Evolutionary conservation across 805 yeast species (phyloP), one percentile per base, ranked within the genome.

Genomic region (Kazachstania taianensis): DNA sequence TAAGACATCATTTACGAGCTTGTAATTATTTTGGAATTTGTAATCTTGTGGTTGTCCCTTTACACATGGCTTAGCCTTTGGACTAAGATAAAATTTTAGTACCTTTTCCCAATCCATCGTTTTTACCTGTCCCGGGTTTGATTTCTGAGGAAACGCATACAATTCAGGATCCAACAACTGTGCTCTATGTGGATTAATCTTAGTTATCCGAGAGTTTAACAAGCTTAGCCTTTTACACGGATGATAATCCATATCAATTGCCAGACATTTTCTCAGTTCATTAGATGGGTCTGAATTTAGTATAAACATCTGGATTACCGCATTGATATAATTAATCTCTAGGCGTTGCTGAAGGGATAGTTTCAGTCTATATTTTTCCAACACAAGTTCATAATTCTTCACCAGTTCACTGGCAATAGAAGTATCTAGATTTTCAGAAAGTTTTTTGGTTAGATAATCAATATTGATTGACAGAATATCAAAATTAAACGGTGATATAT

Each of bases 241-340:
- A 19, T 61, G 60, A 44, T 69, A 70, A 42, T 84, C 96, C 56
- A 84, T 81, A 55, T 89, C 89, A 30, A 74, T 68, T 37, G 81
- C 75, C 33, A 89, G 61, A 53, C 96, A 86, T 43, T 71, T 75
- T 45, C 78, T 72, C 18, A 78, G 63, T 27, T 67, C 64, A 0
- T 81, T 69, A 18, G 66, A 65, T 12, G 72, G 72, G 40, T 68
- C 73, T 28, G 74, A 73, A 26, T 65, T 62, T 27, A 75, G 63
- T 5, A 75, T 69, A 45, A 67, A 76, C 33, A 71, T 57, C 38
- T 70, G 70, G 15, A 73, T 53, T 1, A 58, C 49, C 2, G 69
- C 45, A 9, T 59, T 45, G 5, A 47, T 41, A 35, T 53, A 45
- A 38, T 56, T 48, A n/a, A 59, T 45, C 3, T 44, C 39, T 1